Evolutionary conservation across 805 yeast species (phyloP).

Genomic region (Candida cerambycidarum): DNA sequence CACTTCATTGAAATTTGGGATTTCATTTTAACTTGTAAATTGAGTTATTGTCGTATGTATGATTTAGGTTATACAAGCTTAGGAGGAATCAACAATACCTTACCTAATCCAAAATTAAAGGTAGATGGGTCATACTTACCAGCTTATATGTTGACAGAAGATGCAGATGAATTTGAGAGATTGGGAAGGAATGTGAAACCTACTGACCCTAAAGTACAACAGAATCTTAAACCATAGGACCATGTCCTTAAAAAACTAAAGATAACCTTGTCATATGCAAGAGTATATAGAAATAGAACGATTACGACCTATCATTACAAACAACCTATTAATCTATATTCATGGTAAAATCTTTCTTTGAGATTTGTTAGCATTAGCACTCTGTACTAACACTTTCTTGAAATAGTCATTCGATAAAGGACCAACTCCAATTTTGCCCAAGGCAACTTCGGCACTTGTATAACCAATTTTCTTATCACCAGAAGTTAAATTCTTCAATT

Average conservation of each 20-base stretch:
- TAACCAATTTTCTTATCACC: conserved; percentile 41
- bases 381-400: conserved; percentile 22
- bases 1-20: conserved; percentile 81
- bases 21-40: conserved; percentile 58
- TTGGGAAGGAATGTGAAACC: conserved; percentile 28
- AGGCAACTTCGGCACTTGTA: conserved; percentile 77
- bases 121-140: conserved; percentile 39
- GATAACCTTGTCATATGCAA: neutral
- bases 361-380: conserved; percentile 24
- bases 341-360: conserved; percentile 17
- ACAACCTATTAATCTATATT: neutral
- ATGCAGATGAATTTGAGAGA: conserved; percentile 57
- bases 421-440: conserved; percentile 81
- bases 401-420: conserved; percentile 56
- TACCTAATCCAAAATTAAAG: conserved; percentile 61
- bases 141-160: conserved; percentile 59
- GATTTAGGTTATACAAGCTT: conserved; percentile 86
- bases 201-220: neutral
- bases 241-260: too few relatives aligned
- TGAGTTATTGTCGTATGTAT: conserved; percentile 73
- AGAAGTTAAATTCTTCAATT: conserved; percentile 54
- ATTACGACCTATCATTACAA: neutral
- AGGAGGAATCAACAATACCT: conserved; percentile 75
- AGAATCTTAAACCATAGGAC: too few relatives aligned
- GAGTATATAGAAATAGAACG: conserved; percentile 2